Evolutionary conservation across 2,329 filamentous ascomycete genomes (phyloP).

Genomic region (Dendryphion nanum): DNA sequence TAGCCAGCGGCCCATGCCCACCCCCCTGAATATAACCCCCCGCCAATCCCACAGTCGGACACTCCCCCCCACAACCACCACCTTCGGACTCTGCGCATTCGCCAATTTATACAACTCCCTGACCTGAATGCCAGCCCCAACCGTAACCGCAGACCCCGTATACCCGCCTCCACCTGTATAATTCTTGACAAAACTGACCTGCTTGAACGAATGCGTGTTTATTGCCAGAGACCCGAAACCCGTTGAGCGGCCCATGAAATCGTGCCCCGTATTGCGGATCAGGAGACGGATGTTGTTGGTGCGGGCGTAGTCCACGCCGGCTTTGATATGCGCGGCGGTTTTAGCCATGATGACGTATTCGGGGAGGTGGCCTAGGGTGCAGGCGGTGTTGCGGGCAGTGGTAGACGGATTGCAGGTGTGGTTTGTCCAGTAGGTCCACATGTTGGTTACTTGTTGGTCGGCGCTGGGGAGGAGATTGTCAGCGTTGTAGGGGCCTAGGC

Average conservation of each 20-base stretch:
- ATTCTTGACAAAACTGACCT: slow-evolving; percentile 6
- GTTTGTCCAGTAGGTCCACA: slow-evolving; percentile 13
- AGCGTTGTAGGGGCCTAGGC: too few relatives aligned
- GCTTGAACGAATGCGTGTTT: slow-evolving; percentile 16
- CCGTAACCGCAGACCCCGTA: slow-evolving; percentile 10
- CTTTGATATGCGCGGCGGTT: slow-evolving; percentile 9
- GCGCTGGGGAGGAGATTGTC: slow-evolving; percentile 1
- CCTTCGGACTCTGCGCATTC: slow-evolving; percentile 5
- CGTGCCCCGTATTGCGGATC: slow-evolving; percentile 16
- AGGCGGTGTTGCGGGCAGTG: slow-evolving; percentile 3
- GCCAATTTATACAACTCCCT: slow-evolving; percentile 7
- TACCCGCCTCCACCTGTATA: slow-evolving; percentile 11
- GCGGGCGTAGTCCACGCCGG: slow-evolving; percentile 10
- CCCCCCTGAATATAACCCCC: slow-evolving; percentile 37
- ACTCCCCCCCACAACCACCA: slow-evolving; percentile 12
- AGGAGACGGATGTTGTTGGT: slow-evolving; percentile 9
- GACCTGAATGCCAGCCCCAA: slow-evolving; percentile 10
- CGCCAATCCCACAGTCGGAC: slow-evolving; percentile 22
- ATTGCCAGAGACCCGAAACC: slow-evolving; percentile 14
- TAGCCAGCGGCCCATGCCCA: slow-evolving; percentile 35
- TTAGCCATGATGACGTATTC: slow-evolving; percentile 13
- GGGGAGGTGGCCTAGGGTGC: slow-evolving; percentile 8
- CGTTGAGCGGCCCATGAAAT: slow-evolving; percentile 14
- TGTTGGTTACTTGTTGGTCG: slow-evolving; percentile 7
- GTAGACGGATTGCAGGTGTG: slow-evolving; percentile 8